phyloP scores from a whole-genome alignment of 352 stramenopile genomes.

The Blastocystis sp. region DNA sequence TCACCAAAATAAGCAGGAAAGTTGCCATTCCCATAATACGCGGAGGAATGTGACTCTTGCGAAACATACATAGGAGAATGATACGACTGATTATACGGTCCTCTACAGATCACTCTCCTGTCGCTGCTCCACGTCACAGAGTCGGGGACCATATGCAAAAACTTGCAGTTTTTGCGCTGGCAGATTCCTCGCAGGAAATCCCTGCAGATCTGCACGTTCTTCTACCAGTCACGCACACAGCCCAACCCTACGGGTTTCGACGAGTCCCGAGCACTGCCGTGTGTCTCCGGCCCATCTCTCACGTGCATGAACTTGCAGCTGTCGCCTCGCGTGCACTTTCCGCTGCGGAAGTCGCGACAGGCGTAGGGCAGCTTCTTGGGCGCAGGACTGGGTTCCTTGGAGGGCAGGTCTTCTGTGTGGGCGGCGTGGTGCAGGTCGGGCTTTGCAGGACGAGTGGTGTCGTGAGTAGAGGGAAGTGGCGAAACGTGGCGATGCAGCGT shows the following conservation, averaged over 20 bases:
- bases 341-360: conserved; percentile 50
- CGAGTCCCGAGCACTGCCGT: not conserved
- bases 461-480: not conserved
- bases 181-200: conserved; percentile 56
- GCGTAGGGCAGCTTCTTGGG: conserved; percentile 57
- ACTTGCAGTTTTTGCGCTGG: conserved; percentile 62
- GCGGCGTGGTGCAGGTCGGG: not conserved
- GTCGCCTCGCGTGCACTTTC: conserved; percentile 45
- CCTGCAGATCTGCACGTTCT: conserved; percentile 33
- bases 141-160: not conserved
- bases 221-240: not conserved
- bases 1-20: not conserved
- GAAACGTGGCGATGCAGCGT: not conserved
- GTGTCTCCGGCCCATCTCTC: not conserved
- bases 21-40: not conserved
- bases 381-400: not conserved
- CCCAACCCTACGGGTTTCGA: not conserved
- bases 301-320: conserved; percentile 55
- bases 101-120: not conserved
- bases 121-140: not conserved
- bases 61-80: not conserved
- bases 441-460: not conserved
- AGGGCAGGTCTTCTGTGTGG: not conserved
- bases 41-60: not conserved
- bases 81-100: not conserved